phyloP scores from a whole-genome alignment of 371 early-diverging fungal species.

The Rhizopus stolonifer region DNA sequence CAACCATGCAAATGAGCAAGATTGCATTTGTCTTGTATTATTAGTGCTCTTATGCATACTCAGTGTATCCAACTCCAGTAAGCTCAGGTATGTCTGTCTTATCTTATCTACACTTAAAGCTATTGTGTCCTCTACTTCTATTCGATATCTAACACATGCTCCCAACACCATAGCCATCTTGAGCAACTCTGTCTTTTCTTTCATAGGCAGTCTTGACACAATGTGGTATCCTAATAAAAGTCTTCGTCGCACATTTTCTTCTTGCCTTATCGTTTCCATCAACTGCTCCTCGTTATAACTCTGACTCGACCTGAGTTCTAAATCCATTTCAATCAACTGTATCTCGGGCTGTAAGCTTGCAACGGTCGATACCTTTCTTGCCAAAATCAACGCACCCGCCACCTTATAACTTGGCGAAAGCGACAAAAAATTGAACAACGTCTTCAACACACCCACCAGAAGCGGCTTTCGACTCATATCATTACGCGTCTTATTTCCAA shows the following conservation, averaged over 20 bases:
- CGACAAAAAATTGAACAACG: conserved; percentile 26
- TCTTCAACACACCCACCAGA: conserved; percentile 31
- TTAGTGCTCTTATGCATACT: not conserved
- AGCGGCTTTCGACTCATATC: conserved; percentile 29
- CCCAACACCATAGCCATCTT: not conserved
- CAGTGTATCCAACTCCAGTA: not conserved
- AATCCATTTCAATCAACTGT: conserved; percentile 17
- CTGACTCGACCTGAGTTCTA: conserved; percentile 15
- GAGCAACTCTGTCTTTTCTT: not conserved
- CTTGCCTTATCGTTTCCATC: not conserved
- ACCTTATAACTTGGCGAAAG: conserved; percentile 28
- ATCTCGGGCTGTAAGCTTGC: conserved; percentile 26
- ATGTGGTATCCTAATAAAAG: not conserved
- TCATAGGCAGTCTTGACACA: not conserved
- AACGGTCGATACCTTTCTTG: conserved; percentile 13
- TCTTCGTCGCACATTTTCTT: not conserved
- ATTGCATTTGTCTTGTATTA: not conserved
- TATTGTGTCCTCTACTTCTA: not conserved
- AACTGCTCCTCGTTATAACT: not conserved
- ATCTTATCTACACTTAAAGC: not conserved
- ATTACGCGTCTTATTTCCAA: conserved; percentile 22
- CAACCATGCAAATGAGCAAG: not conserved
- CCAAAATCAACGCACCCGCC: conserved; percentile 27
- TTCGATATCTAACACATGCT: not conserved
- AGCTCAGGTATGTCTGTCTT: not conserved